Percentiles rank a stretch among this genome's conserved stretches.
Conservation (phyloP, 1,284 basidiomycete genomes). For the Lentinus polychrous region DNA sequence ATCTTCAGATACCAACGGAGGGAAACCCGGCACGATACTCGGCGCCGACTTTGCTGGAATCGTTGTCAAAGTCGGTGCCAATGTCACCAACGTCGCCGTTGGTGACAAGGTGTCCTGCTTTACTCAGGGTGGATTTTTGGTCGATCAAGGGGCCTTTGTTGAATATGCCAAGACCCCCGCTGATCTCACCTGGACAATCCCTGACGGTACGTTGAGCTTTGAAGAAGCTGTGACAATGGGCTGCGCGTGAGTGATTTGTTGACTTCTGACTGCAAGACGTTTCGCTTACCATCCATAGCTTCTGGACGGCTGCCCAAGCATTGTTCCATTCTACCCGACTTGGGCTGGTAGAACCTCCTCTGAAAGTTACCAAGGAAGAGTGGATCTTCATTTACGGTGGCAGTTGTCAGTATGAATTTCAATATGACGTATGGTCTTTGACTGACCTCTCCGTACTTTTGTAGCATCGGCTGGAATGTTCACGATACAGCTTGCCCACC, state of each 20-base stretch:
- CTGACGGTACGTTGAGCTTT: conserved; percentile 19
- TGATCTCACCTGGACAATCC: conserved; percentile 26
- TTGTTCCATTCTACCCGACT: conserved; percentile 19
- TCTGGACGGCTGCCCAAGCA: conserved; percentile 27
- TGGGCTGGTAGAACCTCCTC: conserved; percentile 14
- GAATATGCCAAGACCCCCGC: conserved; percentile 32
- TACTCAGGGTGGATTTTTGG: conserved; percentile 14
- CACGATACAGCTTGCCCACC: conserved; percentile 36
- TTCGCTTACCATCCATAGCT: no score
- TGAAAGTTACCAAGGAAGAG: conserved; percentile 7
- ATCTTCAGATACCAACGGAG: conserved; percentile 11
- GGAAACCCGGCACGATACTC: conserved; percentile 11
- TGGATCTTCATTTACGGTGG: conserved; percentile 24
- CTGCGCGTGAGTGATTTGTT: conserved; percentile 18
- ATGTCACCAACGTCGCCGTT: conserved; percentile 12
- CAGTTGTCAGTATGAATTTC: conserved; percentile 14
- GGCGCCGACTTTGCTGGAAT: conserved; percentile 19
- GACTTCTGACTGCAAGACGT: no score
- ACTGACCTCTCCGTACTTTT: no score
- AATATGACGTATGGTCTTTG: no score
- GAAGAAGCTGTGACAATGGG: conserved; percentile 33
- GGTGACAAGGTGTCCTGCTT: conserved; percentile 20
- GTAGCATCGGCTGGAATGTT: conserved; percentile 33
- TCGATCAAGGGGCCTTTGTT: conserved; percentile 28
- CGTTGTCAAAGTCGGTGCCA: conserved; percentile 17